Conservation (phyloP, 2,329 filamentous ascomycete species). For the Ophiocordyceps sinensis region DNA sequence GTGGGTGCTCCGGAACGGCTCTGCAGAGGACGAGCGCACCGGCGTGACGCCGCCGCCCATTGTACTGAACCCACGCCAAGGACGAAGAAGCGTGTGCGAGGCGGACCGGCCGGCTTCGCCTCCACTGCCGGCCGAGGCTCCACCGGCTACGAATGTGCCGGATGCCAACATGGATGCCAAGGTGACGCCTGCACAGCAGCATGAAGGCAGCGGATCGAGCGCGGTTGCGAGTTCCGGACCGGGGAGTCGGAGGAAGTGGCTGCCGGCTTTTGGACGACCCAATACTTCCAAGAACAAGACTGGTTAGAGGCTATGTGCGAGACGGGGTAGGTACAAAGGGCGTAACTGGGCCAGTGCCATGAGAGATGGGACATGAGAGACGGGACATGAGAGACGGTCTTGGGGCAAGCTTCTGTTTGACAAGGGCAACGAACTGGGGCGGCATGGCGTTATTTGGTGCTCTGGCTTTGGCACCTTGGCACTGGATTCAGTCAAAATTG, state of each 20-base stretch:
- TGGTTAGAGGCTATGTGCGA: constrained; percentile 3
- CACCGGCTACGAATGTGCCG: neutral
- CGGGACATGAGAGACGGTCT: too few relatives aligned
- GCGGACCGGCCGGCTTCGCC: constrained; percentile 6
- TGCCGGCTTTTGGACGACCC: constrained; percentile 16
- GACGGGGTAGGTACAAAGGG: neutral
- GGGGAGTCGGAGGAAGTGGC: constrained; percentile 20
- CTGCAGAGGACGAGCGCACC: constrained; percentile 25
- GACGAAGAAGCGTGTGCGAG: constrained; percentile 13
- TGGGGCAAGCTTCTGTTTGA: too few relatives aligned
- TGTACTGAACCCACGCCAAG: constrained; percentile 26
- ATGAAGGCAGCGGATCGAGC: constrained; percentile 2
- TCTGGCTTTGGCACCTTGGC: too few relatives aligned
- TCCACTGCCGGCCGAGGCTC: neutral
- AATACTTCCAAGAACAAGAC: constrained; percentile 9
- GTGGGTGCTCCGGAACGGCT: constrained; percentile 20
- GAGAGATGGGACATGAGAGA: too few relatives aligned
- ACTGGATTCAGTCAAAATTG: too few relatives aligned
- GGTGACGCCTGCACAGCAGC: constrained; percentile 1
- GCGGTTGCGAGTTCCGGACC: constrained; percentile 5
- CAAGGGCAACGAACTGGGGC: too few relatives aligned
- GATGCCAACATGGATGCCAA: neutral
- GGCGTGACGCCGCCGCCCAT: constrained; percentile 44
- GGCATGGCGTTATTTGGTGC: too few relatives aligned
- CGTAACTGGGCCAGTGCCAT: too few relatives aligned